Evolutionary conservation across 2,329 filamentous ascomycete genomes (phyloP).

Genomic region (Neonectria ditissima): DNA sequence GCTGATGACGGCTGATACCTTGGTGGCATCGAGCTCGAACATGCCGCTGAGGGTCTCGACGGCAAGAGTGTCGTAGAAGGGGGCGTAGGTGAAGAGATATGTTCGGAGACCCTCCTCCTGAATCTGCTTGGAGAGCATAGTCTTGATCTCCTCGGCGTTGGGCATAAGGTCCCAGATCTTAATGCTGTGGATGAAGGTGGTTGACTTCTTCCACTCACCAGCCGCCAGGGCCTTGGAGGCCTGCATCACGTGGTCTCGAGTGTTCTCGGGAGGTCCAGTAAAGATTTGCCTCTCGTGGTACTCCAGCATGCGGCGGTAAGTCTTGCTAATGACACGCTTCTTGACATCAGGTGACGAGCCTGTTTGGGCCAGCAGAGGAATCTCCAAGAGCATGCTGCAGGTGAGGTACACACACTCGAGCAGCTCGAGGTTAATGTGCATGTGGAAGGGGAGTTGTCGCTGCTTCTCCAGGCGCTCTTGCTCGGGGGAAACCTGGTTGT

Average conservation of each 20-base stretch:
- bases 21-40: constrained; percentile 93
- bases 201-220: constrained; percentile 98
- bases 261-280: constrained; percentile 98
- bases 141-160: constrained; percentile 91
- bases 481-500: constrained; percentile 94
- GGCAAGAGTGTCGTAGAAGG: constrained; percentile 97
- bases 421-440: constrained; percentile 99
- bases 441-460: constrained; percentile 98
- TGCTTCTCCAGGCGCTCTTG: constrained; percentile 98
- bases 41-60: constrained; percentile 87
- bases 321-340: constrained; percentile 99
- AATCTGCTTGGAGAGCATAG: constrained; percentile 97
- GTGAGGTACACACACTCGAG: constrained; percentile 98
- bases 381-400: constrained; percentile 99
- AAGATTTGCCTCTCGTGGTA: constrained; percentile 99
- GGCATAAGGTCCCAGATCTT: constrained; percentile 99
- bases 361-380: constrained; percentile 94
- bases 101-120: constrained; percentile 98
- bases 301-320: constrained; percentile 98
- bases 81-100: constrained; percentile 99
- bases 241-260: constrained; percentile 98
- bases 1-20: constrained; percentile 94
- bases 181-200: constrained; percentile 93
- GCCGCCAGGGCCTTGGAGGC: constrained; percentile 96
- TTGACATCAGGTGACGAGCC: constrained; percentile 96